These are phyloP conservation scores for Starmerella apis DNA, from an alignment of 805 yeast species.

Conservation along the genomic window DNA sequence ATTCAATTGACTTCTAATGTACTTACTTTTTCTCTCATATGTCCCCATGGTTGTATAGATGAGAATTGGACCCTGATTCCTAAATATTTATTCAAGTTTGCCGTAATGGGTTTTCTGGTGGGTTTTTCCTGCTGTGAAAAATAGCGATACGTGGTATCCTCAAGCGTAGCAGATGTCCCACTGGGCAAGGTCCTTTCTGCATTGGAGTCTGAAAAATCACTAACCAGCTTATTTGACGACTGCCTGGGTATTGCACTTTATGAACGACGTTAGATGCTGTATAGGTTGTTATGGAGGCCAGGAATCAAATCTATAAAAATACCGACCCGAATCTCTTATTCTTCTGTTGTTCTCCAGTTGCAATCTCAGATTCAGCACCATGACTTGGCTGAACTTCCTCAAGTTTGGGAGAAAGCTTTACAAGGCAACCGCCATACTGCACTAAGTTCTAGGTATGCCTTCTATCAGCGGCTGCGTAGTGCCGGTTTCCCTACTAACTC, in stretches of 20 bases:
- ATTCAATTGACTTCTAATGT: neutral
- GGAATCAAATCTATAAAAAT: neutral
- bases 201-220: constrained; percentile 2
- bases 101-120: neutral
- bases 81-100: neutral
- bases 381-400: neutral
- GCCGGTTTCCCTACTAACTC: neutral
- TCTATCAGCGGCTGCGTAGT: constrained; percentile 7
- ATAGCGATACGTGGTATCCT: neutral
- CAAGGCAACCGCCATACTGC: neutral
- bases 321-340: neutral
- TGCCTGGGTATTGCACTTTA: constrained; percentile 2
- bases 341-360: neutral
- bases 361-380: neutral
- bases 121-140: neutral
- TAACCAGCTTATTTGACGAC: neutral
- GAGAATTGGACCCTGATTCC: neutral
- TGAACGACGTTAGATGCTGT: constrained; percentile 9
- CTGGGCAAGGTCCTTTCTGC: neutral
- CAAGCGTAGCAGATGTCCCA: neutral
- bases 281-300: constrained; percentile 9
- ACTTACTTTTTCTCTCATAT: constrained; percentile 33
- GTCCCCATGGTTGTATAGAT: constrained; percentile 14
- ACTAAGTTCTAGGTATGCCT: neutral
- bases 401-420: constrained; percentile 3